These are phyloP conservation scores for Pecoramyces ruminantium DNA, from an alignment of 192 early-diverging fungal species.

Conservation along the genomic window DNA sequence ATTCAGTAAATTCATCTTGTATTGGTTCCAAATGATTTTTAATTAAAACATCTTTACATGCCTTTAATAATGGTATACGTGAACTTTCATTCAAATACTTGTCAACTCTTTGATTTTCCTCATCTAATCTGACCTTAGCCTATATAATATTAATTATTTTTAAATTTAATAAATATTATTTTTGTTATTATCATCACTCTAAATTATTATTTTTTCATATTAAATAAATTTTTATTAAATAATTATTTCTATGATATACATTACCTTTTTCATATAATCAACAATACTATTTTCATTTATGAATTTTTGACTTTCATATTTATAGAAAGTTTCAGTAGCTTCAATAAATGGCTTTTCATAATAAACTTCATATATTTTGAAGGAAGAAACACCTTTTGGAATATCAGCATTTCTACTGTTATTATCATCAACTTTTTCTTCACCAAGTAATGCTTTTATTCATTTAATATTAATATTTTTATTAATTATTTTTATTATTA, in stretches of 20 bases:
- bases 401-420: background rate
- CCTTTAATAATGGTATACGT: slow-evolving; percentile 61
- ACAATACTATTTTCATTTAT: slow-evolving; percentile 74
- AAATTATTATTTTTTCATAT: background rate
- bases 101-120: slow-evolving; percentile 77
- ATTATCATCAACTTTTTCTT: background rate
- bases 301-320: slow-evolving; percentile 74
- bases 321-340: slow-evolving; percentile 73
- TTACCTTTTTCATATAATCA: slow-evolving; percentile 89
- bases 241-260: background rate
- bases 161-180: background rate
- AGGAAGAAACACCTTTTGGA: background rate
- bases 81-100: slow-evolving; percentile 64
- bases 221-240: too few relatives aligned
- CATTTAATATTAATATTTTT: background rate
- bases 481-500: background rate
- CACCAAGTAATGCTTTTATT: background rate
- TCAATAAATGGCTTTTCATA: slow-evolving; percentile 71
- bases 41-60: slow-evolving; percentile 74
- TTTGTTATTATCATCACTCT: background rate
- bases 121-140: slow-evolving; percentile 53
- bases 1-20: slow-evolving; percentile 74
- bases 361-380: slow-evolving; percentile 62
- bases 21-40: slow-evolving; percentile 64
- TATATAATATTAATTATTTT: slow-evolving; percentile 4